These are phyloP conservation scores for Dittrichia graveolens DNA, from an alignment of 129 eudicot genomes.

Conservation along the genomic window DNA sequence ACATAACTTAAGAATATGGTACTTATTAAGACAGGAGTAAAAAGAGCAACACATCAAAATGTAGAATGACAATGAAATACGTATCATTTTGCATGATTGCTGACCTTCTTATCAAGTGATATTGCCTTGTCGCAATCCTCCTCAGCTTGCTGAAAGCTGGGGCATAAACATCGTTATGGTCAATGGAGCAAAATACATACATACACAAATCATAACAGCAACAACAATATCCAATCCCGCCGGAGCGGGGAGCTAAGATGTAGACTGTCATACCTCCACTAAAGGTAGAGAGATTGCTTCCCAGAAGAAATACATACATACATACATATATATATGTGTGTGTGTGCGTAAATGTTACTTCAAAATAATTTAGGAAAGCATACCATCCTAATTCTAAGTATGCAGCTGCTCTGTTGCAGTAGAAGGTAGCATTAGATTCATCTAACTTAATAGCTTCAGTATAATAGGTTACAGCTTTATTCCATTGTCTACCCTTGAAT, in stretches of 20 bases:
- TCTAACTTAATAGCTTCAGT: slow-evolving; percentile 85
- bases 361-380: background rate
- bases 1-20: slow-evolving; percentile 6
- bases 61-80: background rate
- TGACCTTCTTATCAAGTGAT: slow-evolving; percentile 85
- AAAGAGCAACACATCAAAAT: background rate
- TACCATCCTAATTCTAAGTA: slow-evolving; percentile 86
- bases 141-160: slow-evolving; percentile 87
- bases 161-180: slow-evolving; percentile 1
- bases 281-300: too few relatives aligned
- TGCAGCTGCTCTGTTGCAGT: slow-evolving; percentile 89
- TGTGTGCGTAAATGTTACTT: background rate
- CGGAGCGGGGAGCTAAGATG: too few relatives aligned
- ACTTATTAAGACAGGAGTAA: slow-evolving; percentile 2
- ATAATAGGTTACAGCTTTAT: slow-evolving; percentile 74
- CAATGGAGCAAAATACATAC: slow-evolving; percentile 10
- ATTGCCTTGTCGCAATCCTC: slow-evolving; percentile 89
- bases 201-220: background rate
- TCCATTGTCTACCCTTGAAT: slow-evolving; percentile 72
- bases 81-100: slow-evolving; percentile 18
- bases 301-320: background rate
- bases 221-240: too few relatives aligned
- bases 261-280: too few relatives aligned
- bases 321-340: background rate
- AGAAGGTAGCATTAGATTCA: slow-evolving; percentile 65